Percentiles rank a stretch among this genome's conserved stretches.
phyloP scores from a whole-genome alignment of 805 yeast species.

The Teunomyces barrocoloradensis region DNA sequence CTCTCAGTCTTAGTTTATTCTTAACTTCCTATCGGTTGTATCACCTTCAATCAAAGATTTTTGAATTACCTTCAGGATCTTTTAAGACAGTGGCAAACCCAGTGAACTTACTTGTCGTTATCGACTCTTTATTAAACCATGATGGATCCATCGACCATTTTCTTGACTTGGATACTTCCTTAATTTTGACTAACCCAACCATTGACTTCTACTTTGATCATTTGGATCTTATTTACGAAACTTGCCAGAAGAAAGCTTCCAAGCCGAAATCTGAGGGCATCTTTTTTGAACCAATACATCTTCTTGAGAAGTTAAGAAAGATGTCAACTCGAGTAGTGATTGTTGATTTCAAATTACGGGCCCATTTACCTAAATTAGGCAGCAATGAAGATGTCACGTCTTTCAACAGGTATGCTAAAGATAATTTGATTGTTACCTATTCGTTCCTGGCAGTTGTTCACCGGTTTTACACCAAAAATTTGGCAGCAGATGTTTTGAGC shows the following conservation, averaged over 20 bases:
- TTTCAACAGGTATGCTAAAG: conserved; percentile 20
- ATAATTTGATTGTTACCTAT: conserved; percentile 25
- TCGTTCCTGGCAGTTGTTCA: conserved; percentile 22
- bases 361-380: conserved; percentile 29
- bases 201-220: conserved; percentile 40
- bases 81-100: conserved; percentile 20
- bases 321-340: conserved; percentile 24
- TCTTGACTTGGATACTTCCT: conserved; percentile 15
- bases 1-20: conserved; percentile 18
- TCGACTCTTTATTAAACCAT: conserved; percentile 7
- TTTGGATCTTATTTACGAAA: conserved; percentile 12
- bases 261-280: conserved; percentile 1
- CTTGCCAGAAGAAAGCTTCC: background rate
- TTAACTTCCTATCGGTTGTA: conserved; percentile 27
- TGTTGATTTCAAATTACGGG: conserved; percentile 27
- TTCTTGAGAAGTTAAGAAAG: conserved; percentile 13
- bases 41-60: conserved; percentile 27
- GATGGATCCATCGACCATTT: conserved; percentile 7
- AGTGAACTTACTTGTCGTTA: conserved; percentile 21
- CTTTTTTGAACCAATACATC: conserved; percentile 2
- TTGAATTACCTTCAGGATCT: conserved; percentile 38
- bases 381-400: conserved; percentile 11
- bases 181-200: conserved; percentile 34
- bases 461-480: conserved; percentile 26
- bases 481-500: conserved; percentile 11